These are phyloP conservation scores for Cladorrhinum samala DNA, from an alignment of 495 filamentous ascomycete genomes.

Conservation along the genomic window DNA sequence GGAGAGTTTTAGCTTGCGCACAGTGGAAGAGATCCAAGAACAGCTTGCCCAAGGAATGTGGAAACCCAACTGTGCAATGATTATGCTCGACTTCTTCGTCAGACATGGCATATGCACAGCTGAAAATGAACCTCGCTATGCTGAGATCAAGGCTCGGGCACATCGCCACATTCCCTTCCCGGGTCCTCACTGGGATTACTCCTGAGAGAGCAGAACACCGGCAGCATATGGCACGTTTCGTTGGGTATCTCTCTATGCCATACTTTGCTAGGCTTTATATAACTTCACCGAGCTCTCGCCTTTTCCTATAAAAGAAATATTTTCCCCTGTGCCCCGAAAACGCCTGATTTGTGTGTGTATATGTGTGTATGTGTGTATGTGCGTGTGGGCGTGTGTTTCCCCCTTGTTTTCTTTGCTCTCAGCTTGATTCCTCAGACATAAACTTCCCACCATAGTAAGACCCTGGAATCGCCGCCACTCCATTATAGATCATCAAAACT, in stretches of 20 bases:
- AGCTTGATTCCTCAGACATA: background rate
- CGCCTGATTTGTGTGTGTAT: slow-evolving; percentile 7
- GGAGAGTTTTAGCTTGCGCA: slow-evolving; percentile 72
- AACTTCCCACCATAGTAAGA: background rate
- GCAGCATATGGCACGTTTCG: slow-evolving; percentile 7
- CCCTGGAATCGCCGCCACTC: background rate
- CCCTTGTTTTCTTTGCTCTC: background rate
- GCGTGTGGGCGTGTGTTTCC: too few species aligned
- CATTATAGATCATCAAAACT: background rate
- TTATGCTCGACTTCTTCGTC: slow-evolving; percentile 86
- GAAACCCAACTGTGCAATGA: slow-evolving; percentile 88
- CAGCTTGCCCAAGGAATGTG: slow-evolving; percentile 68
- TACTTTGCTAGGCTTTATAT: slow-evolving; percentile 1
- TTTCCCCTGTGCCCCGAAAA: slow-evolving; percentile 12
- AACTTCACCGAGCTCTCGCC: background rate
- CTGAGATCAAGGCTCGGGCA: slow-evolving; percentile 66
- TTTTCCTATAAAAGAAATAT: background rate
- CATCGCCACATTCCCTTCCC: slow-evolving; percentile 84
- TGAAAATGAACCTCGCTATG: slow-evolving; percentile 76
- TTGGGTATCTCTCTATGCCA: slow-evolving; percentile 20
- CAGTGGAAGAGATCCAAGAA: slow-evolving; percentile 65
- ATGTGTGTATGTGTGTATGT: background rate
- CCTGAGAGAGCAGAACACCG: slow-evolving; percentile 2
- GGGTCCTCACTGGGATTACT: slow-evolving; percentile 43
- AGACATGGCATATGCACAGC: slow-evolving; percentile 73